Base-by-base conservation (phyloP, 2,329 filamentous ascomycete species). In the Diaporthe vexans region DNA sequence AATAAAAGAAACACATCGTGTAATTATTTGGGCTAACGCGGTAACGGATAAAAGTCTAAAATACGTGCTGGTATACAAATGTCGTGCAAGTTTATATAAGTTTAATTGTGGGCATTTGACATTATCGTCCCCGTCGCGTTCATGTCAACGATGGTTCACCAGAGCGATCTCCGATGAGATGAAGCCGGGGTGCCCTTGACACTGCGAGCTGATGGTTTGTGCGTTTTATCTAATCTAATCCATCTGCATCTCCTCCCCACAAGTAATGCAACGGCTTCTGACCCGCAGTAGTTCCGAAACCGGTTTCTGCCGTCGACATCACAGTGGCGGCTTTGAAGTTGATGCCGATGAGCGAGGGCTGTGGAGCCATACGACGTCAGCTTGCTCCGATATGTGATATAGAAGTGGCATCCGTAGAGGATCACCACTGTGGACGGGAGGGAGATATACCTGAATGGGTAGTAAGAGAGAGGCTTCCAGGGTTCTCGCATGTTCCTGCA, bases 141-240 rank as follows among this genome's bases (percentile, higher is more conserved):
- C 37, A 43, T 46, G n/a, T 19, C 3, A 21, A 19, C 9, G 43
- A 13, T 63, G 24, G 15, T 43, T 46, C 24, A 48, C 43, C 26
- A 15, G 7, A n/a, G 59, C 2, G 43, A 21, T 9, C 4, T 10
- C n/a, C 6, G 37, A 63, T 5, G 26, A 51, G 59, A 65, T n/a
- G 48, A n/a, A 33, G 48, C 24, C 48, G 59, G 40, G n/a, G 59
- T 17, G 4, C 17, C 5, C 15, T 21, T 40, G 29, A 35, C 4
- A 15, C 1, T 6, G 40, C 59, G 33, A 33, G 59, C 57, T 24
- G 19, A 13, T 59, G 33, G 57, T 24, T n/a, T 48, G 43, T 51
- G 43, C 40, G 3, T 46, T 65, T 65, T 48, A 65, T 65, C 43
- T 65, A 65, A 65, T 65, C 59, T 65, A 65, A 65, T 51, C 59